Evolutionary conservation across 2,329 filamentous ascomycete species (phyloP).

Genomic region (Colletotrichum sidae): DNA sequence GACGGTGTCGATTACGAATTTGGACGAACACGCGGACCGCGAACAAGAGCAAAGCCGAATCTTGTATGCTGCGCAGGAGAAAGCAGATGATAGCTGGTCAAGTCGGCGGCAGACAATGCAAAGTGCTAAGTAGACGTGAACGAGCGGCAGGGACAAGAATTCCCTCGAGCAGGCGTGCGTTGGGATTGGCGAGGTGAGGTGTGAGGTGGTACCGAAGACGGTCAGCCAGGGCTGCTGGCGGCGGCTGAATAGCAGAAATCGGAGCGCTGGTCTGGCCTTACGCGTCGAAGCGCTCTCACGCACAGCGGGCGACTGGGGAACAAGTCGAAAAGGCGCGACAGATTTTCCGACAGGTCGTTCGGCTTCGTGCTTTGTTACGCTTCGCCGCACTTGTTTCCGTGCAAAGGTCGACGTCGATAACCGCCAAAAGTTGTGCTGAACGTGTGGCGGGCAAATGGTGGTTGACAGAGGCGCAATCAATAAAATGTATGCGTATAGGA

Average conservation of each 20-base stretch:
- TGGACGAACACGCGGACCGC: constrained; percentile 30
- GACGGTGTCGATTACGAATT: constrained; percentile 17
- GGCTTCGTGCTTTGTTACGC: constrained; percentile 27
- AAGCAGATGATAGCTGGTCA: constrained; percentile 13
- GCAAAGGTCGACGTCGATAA: background rate
- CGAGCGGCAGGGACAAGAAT: constrained; percentile 37
- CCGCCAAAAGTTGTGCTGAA: no score
- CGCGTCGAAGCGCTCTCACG: constrained; percentile 15
- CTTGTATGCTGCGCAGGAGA: background rate
- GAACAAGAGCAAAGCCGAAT: constrained; percentile 32
- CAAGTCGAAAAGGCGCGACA: constrained; percentile 4
- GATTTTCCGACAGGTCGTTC: constrained; percentile 5
- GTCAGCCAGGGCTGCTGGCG: constrained; percentile 1
- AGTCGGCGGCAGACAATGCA: constrained; percentile 18
- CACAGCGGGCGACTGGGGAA: constrained; percentile 23
- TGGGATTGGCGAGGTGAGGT: constrained; percentile 7
- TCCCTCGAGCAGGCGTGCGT: constrained; percentile 32
- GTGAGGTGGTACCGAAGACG: constrained; percentile 19
- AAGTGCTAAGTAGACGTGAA: constrained; percentile 35
- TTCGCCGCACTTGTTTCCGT: background rate
- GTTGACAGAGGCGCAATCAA: no score
- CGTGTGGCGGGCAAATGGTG: no score
- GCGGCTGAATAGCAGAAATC: constrained; percentile 21
- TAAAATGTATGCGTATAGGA: no score
- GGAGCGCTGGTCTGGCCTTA: constrained; percentile 9